Conservation (phyloP, 192 early-diverging fungal genomes). For the Phlyctochytrium arcticum region DNA sequence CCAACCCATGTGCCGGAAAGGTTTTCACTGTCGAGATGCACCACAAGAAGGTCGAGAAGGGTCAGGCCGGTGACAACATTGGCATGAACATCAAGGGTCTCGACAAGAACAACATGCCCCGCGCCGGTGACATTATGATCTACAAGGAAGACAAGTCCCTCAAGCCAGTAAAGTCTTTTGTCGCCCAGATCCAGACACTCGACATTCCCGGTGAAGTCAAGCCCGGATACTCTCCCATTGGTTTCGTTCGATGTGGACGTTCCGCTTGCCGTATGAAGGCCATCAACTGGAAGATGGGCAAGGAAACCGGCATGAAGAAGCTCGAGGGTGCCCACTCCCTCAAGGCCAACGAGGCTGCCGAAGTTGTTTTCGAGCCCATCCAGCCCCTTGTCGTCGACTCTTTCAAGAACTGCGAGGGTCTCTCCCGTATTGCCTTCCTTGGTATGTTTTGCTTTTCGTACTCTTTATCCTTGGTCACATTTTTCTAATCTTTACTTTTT, state of each 20-base stretch:
- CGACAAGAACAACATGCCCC: constrained; percentile 95
- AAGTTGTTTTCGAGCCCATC: constrained; percentile 33
- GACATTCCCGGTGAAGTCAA: constrained; percentile 95
- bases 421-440: constrained; percentile 29
- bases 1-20: constrained; percentile 85
- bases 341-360: constrained; percentile 67
- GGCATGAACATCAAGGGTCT: constrained; percentile 99
- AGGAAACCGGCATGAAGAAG: constrained; percentile 85
- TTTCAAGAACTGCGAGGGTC: constrained; percentile 33
- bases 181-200: constrained; percentile 93
- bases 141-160: constrained; percentile 92
- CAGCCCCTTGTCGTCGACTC: constrained; percentile 29
- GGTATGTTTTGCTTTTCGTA: not conserved
- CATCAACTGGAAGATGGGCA: constrained; percentile 92
- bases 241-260: constrained; percentile 95
- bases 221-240: constrained; percentile 91
- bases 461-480: not conserved
- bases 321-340: constrained; percentile 92
- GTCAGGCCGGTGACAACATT: constrained; percentile 94
- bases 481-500: not conserved
- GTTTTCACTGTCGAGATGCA: constrained; percentile 99
- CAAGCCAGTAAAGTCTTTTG: constrained; percentile 87
- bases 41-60: constrained; percentile 86
- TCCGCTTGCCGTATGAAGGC: constrained; percentile 95
- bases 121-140: constrained; percentile 94